A percentile compares a stretch with the other conserved stretches of the same genome.
Conservation (phyloP, 352 stramenopile species). For the Pythium utonaiense region DNA sequence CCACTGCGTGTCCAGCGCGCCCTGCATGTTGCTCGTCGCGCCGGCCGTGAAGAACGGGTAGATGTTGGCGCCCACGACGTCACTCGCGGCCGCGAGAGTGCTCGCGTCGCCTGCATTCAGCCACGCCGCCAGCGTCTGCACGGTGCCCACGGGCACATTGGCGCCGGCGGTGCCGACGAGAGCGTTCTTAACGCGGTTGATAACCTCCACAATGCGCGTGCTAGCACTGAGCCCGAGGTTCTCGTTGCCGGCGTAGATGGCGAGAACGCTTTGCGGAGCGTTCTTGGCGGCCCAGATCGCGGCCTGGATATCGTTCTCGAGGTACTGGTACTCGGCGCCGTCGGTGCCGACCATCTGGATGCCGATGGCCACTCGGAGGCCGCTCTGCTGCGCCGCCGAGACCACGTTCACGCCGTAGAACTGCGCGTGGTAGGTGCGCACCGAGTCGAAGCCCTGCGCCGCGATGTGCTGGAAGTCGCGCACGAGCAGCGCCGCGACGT, state of each 20-base stretch:
- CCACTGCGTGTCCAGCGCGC: conserved; percentile 21
- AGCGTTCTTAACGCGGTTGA: conserved; percentile 50
- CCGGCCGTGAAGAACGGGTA: conserved; percentile 34
- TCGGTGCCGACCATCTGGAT: conserved; percentile 38
- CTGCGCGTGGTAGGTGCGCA: conserved; percentile 68
- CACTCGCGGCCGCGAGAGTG: conserved; percentile 26
- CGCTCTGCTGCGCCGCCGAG: conserved; percentile 31
- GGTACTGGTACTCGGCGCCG: conserved; percentile 17
- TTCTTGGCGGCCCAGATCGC: conserved; percentile 43
- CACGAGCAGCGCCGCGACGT: conserved; percentile 10
- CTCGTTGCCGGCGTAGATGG: conserved; percentile 76
- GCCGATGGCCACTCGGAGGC: conserved; percentile 55
- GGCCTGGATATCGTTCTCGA: conserved; percentile 58
- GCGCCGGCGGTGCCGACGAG: conserved; percentile 27
- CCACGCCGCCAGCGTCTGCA: conserved; percentile 44
- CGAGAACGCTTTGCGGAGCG: conserved; percentile 37
- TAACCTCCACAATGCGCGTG: conserved; percentile 48
- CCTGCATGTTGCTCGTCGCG: conserved; percentile 18
- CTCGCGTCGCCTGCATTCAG: conserved; percentile 25
- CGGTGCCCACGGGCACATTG: conserved; percentile 50
- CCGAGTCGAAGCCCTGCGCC: conserved; percentile 42
- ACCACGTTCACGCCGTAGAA: conserved; percentile 54
- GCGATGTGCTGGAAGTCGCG: conserved; percentile 21
- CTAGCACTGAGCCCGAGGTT: no score
- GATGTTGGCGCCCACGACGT: conserved; percentile 39